Evolutionary conservation across 1,284 basidiomycete species (phyloP).

Genomic region (Cutaneotrichosporon spelunceum): DNA sequence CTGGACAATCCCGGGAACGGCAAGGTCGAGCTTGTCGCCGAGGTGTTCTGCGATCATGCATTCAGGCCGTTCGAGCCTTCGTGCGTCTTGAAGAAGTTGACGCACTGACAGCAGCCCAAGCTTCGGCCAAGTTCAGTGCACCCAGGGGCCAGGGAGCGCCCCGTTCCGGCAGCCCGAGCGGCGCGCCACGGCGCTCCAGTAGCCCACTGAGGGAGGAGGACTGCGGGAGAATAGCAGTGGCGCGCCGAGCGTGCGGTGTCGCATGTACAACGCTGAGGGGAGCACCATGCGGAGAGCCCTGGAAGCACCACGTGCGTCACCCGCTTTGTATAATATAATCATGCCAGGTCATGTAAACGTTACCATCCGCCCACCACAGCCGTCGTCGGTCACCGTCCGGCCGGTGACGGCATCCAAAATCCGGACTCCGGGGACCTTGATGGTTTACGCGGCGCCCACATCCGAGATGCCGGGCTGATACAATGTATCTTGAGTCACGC

Average conservation of each 20-base stretch:
- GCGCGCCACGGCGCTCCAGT: not conserved
- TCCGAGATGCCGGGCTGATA: not conserved
- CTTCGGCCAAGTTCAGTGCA: not conserved
- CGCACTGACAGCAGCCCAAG: not conserved
- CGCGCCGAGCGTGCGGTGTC: too few species aligned
- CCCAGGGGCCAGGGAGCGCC: not conserved
- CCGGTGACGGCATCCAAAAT: not conserved
- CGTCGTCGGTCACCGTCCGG: too few species aligned
- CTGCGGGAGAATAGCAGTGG: too few species aligned
- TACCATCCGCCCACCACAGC: too few species aligned
- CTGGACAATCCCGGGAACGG: slow-evolving; percentile 15
- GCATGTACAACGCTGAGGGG: too few species aligned
- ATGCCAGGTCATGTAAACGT: too few species aligned
- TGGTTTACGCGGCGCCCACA: not conserved
- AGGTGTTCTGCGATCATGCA: slow-evolving; percentile 19
- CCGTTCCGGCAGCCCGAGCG: slow-evolving; percentile 5
- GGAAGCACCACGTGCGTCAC: too few species aligned
- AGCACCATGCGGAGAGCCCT: too few species aligned
- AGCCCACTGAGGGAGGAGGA: too few species aligned
- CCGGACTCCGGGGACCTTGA: not conserved
- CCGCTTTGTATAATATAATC: too few species aligned
- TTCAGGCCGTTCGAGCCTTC: not conserved
- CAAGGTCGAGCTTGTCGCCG: slow-evolving; percentile 14
- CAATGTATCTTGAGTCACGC: not conserved
- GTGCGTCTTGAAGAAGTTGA: not conserved